Evolutionary conservation across 140 eudicot genomes (phyloP), one percentile per base, ranked within the genome.

Genomic region (Artemisia princeps): DNA sequence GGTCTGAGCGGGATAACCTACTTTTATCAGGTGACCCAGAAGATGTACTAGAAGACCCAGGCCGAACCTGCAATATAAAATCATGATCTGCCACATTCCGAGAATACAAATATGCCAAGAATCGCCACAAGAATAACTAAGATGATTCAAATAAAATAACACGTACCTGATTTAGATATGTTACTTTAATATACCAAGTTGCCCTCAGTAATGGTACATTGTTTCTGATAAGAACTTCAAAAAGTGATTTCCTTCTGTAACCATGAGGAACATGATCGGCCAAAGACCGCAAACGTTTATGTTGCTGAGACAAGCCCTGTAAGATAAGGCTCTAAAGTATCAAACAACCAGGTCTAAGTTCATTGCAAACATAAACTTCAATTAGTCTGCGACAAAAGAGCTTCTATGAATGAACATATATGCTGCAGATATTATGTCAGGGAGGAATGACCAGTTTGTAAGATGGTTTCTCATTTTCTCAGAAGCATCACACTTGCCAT

Each of bases 191-290:
- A 71, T 84, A 94, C 99, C 99, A 94, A 56, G 99, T 84, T 16
- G 99, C 99, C 70, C 96, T 81, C 68, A 86, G 68, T 78, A 94
- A 67, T 2, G 99, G 99, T 54, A 94, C 99, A 76, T 94, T 86
- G 74, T 94, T 94, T 76, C 85, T 81, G 10, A 86, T 84, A 64
- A 94, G 96, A 59, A 88, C 94, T 72, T 88, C 99, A 77, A 94
- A 84, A 55, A 86, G 96, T 51, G 94, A 82, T 71, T 76, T 88
- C 81, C 79, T 88, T 81, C 89, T 80, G 73, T 86, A 84, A 59
- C 95, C 90, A 80, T 78, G 96, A 65, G 99, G 99, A 40, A 89
- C 90, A 60, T 94, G 96, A 79, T 94, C 96, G 2, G 95, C 90
- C 75, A 94, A 74, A 23, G 85, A 78, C 11, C 89, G 87, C 63